Evolutionary conservation across 441 rosid genomes (phyloP).

Genomic region (Syzygium malaccense): DNA sequence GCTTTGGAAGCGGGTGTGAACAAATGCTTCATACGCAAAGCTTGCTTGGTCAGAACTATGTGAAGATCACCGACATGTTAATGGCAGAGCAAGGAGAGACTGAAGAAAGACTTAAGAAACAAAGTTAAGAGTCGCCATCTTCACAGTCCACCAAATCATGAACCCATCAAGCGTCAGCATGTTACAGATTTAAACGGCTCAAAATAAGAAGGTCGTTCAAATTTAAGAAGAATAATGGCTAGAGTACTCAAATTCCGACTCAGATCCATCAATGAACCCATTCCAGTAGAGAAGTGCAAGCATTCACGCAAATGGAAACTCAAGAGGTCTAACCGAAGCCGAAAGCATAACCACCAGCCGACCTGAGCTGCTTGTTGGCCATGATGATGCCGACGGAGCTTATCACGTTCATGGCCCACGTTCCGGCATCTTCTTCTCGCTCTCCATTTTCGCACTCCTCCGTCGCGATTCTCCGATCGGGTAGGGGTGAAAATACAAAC

Average conservation of each 20-base stretch:
- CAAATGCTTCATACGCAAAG: no score
- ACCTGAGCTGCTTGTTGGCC: slow-evolving; percentile 92
- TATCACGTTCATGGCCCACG: slow-evolving; percentile 80
- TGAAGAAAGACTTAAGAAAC: no score
- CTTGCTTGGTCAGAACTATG: no score
- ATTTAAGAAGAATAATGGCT: background rate
- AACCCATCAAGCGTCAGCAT: background rate
- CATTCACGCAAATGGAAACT: background rate
- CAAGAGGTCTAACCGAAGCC: slow-evolving; percentile 40
- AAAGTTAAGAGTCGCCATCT: no score
- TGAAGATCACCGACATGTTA: no score
- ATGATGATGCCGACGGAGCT: slow-evolving; percentile 86
- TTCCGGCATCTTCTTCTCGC: slow-evolving; percentile 64
- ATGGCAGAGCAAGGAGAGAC: no score
- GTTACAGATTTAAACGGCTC: background rate
- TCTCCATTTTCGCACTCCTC: slow-evolving; percentile 26
- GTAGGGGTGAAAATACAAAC: background rate
- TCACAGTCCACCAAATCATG: background rate
- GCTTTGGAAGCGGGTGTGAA: no score
- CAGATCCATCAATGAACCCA: background rate
- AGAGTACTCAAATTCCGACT: background rate
- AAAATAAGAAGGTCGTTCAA: background rate
- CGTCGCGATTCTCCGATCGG: background rate
- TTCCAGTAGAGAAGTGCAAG: background rate
- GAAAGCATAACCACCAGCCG: slow-evolving; percentile 63